A percentile compares a stretch with the other conserved stretches of the same genome.
phyloP scores from a whole-genome alignment of 2,329 filamentous ascomycete species.

The Xylariaceae sp. region DNA sequence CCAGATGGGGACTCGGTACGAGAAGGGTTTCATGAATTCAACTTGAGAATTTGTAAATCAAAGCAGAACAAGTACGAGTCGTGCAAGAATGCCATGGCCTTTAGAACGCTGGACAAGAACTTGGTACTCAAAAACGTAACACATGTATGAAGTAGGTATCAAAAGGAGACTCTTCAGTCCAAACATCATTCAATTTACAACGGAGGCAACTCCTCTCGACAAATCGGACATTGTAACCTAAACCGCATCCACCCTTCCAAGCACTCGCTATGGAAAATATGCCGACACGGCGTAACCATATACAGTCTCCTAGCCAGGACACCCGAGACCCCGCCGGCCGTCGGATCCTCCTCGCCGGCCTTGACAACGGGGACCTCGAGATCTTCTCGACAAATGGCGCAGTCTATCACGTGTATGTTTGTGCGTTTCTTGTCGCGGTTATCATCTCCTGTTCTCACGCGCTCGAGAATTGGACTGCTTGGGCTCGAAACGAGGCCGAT shows the following conservation, averaged over 20 bases:
- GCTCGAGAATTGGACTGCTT: conserved; percentile 31
- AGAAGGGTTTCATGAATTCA: neutral
- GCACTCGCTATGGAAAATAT: conserved; percentile 90
- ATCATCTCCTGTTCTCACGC: conserved; percentile 30
- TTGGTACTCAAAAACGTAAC: neutral
- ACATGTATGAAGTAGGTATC: neutral
- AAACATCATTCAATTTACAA: conserved; percentile 46
- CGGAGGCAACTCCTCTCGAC: conserved; percentile 81
- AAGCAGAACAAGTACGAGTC: neutral
- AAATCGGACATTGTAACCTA: conserved; percentile 89
- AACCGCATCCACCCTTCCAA: conserved; percentile 96
- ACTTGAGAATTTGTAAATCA: neutral
- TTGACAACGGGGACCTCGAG: conserved; percentile 82
- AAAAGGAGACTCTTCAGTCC: neutral
- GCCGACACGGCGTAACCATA: conserved; percentile 95
- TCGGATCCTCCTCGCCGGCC: conserved; percentile 48
- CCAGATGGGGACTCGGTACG: neutral
- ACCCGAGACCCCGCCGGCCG: conserved; percentile 51
- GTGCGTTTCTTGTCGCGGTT: conserved; percentile 26
- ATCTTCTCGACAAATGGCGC: conserved; percentile 88
- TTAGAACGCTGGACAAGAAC: neutral
- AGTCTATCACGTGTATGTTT: conserved; percentile 64
- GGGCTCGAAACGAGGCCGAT: conserved; percentile 58
- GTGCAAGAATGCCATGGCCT: no score
- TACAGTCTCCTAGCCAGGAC: conserved; percentile 77